A percentile compares a stretch with the other conserved stretches of the same genome.
Conservation (phyloP, 2,329 filamentous ascomycete genomes). For the Leptographium procerum region DNA sequence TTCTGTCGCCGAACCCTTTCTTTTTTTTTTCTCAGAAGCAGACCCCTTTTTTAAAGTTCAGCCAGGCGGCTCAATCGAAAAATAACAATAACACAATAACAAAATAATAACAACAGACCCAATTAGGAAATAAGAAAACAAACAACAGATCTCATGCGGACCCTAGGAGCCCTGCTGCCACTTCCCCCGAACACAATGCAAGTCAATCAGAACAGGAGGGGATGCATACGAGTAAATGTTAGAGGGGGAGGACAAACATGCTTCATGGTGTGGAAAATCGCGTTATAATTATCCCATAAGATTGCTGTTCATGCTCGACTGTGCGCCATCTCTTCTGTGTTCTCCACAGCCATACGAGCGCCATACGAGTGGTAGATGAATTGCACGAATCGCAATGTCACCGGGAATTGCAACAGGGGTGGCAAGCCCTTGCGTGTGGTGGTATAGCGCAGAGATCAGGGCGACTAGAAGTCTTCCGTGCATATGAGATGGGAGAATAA, state of each 20-base stretch:
- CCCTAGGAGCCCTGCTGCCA: not conserved
- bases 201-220: not conserved
- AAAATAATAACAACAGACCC: not conserved
- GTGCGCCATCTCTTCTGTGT: not conserved
- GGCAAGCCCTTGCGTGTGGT: not conserved
- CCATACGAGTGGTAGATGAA: not conserved
- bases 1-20: not conserved
- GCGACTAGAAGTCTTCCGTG: not conserved
- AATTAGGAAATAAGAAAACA: slow-evolving; percentile 3
- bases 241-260: not conserved
- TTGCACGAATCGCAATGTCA: not conserved
- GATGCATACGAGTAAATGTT: not conserved
- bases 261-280: not conserved
- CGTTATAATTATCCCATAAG: not conserved
- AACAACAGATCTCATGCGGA: not conserved
- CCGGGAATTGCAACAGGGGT: not conserved
- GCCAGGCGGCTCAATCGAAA: not conserved
- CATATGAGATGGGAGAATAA: not conserved
- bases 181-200: not conserved
- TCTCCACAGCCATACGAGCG: not conserved
- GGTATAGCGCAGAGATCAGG: not conserved
- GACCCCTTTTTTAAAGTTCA: not conserved
- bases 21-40: not conserved
- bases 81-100: not conserved
- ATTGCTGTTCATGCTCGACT: not conserved